Evolutionary conservation across 2,329 filamentous ascomycete species (phyloP), one percentile per base, ranked within the genome.

Genomic region (Calycina marina): DNA sequence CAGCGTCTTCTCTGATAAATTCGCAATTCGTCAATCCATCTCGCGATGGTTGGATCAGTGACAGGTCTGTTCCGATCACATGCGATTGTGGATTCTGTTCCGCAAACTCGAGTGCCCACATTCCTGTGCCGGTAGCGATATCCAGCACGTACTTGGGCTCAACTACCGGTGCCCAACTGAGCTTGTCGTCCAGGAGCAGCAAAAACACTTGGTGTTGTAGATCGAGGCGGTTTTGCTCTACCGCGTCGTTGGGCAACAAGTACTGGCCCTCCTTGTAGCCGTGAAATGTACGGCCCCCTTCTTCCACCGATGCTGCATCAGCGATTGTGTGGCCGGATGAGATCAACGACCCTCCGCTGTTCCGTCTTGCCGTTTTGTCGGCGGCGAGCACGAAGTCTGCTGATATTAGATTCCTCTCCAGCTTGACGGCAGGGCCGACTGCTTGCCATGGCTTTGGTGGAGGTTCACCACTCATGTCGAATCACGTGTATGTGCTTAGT

Each of bases 1-100:
- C 68, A 20, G 65, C 65, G 44, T 79, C 72, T 44, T 78, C 72
- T 28, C 77, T 63, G 28, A 73, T 59, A 43, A 78, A 78, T 30
- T 63, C 59, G 39, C 71, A 67, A 43, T 78, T 79, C 24, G 60
- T 56, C 5, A 74, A 61, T 49, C 62, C 36, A 18, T 28, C 11
- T 9, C 14, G 14, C 14, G n/a, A 2, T 5, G 73, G 72, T 46
- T 79, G 74, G 14, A 77, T 72, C 2, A 73, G 72, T 0, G 71
- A 77, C 3, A 80, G 59, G 44, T 80, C 75, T 4, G 69, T 75
- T 22, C 71, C 73, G 13, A 41, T 31, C 6, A 62, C 51, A 1
- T 18, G 25, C n/a, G 36, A 33, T 15, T 14, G 15, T 12, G 4
- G 27, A 12, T 29, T 16, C 10, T 29, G 14, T 5, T 17, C 10